phyloP scores from a whole-genome alignment of 1,139 yeast genomes.

The Debaryomyces coudertii region DNA sequence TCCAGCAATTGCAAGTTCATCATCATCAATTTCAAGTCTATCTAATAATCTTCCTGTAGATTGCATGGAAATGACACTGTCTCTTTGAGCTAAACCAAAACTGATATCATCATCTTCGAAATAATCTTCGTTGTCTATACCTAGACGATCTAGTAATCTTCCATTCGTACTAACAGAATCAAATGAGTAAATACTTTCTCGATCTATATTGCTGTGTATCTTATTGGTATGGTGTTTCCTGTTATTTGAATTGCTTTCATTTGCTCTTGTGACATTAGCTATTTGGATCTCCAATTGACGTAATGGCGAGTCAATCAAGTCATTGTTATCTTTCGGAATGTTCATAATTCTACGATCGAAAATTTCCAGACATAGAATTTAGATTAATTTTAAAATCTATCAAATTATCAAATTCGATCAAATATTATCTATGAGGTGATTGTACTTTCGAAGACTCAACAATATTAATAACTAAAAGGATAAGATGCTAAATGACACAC shows the following conservation, averaged over 20 bases:
- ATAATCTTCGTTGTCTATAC: conserved; percentile 28
- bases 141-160: conserved; percentile 45
- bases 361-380: neutral
- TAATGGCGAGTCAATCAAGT: conserved; percentile 23
- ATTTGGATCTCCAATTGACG: conserved; percentile 24
- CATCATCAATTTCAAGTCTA: conserved; percentile 29
- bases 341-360: conserved; percentile 2
- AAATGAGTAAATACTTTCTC: conserved; percentile 45
- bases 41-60: conserved; percentile 36
- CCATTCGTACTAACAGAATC: conserved; percentile 51
- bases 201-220: conserved; percentile 19
- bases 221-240: conserved; percentile 2
- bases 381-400: neutral
- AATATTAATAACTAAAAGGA: neutral
- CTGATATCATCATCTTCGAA: conserved; percentile 20
- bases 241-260: conserved; percentile 9
- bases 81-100: conserved; percentile 20
- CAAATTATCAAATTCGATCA: neutral
- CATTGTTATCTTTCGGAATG: conserved; percentile 10
- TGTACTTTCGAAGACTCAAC: neutral
- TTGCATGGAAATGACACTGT: conserved; percentile 29
- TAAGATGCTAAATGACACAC: neutral
- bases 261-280: conserved; percentile 16
- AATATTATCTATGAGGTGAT: neutral
- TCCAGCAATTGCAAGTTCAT: conserved; percentile 2